Evolutionary conservation across 73 alveolate species (phyloP), one percentile per base, ranked within the genome.

Genomic region (Paramecium sexaurelia): DNA sequence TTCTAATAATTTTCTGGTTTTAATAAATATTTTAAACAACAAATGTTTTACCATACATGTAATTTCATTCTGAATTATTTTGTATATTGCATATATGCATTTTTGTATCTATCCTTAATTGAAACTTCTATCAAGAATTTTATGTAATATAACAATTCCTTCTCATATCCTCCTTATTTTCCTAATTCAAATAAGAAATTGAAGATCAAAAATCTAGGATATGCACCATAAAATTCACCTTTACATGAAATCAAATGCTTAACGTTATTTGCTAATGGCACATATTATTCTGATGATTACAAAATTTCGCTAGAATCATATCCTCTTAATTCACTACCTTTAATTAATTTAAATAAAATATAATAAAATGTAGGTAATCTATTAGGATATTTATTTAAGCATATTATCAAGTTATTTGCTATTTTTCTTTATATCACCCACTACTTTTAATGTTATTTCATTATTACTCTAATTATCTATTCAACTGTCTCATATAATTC

Each of bases 181-280:
- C 69, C 83, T 35, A 88, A 45, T 56, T 66, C 83, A 29, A 68
- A 75, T 39, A 88, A 41, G 9, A 88, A 56, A 37, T 32, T 51
- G 9, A 68, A 47, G n/a, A 88, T 13, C 17, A 88, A 40, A 35
- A 88, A 88, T 71, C 94, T 67, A 24, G 94, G 94, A 71, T 61
- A 88, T 29, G 94, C 94, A 5, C 94, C 94, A 67, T 39, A 88
- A 47, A 41, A 88, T 36, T 88, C 94, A 9, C 78, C 87, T 51
- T 68, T 88, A 41, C 87, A 68, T 17, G 78, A 37, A 5, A 55
- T 27, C 22, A 55, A 37, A 17, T 75, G 73, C 20, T 88, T 88
- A 20, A 88, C 66, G 15, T 88, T 37, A 43, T 88, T 88, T 15
- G 94, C 94, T 11, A 88, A 68, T 43, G 94, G 94, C 2, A 88